Conservation (phyloP, 768 basidiomycete species). For the Amanita inopinata region DNA sequence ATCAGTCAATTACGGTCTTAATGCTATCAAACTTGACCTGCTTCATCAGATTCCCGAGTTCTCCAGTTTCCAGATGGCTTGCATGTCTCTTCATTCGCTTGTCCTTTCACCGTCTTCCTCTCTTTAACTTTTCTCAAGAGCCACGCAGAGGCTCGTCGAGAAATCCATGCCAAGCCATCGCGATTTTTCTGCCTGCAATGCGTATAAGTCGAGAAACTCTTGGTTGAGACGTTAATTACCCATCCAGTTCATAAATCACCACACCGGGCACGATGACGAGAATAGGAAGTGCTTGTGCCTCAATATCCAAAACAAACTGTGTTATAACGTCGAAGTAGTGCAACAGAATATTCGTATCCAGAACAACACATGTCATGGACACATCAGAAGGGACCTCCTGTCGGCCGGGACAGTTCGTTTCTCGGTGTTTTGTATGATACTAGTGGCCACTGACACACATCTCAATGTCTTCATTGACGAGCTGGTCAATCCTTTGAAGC, state of each 20-base stretch:
- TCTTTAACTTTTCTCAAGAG: conserved; percentile 51
- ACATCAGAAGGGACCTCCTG: conserved; percentile 33
- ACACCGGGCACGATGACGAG: conserved; percentile 61
- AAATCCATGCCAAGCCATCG: conserved; percentile 45
- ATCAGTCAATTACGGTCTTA: conserved; percentile 6
- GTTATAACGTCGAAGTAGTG: conserved; percentile 55
- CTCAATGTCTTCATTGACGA: conserved; percentile 60
- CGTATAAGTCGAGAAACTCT: not conserved
- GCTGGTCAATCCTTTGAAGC: conserved; percentile 40
- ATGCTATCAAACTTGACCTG: conserved; percentile 17
- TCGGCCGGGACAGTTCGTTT: not conserved
- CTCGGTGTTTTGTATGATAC: conserved; percentile 7
- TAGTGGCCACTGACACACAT: conserved; percentile 46
- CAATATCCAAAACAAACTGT: conserved; percentile 55
- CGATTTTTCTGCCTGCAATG: conserved; percentile 39
- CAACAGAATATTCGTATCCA: conserved; percentile 76
- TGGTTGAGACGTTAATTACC: conserved; percentile 25
- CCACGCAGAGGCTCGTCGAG: conserved; percentile 64
- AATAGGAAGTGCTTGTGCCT: conserved; percentile 37
- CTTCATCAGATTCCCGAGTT: conserved; percentile 34
- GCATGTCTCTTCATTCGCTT: conserved; percentile 55
- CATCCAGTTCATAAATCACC: conserved; percentile 72
- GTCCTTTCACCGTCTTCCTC: conserved; percentile 45
- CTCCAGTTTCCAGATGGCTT: conserved; percentile 56
- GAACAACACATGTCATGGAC: conserved; percentile 39